A percentile compares a stretch with the other conserved stretches of the same genome.
Evolutionary conservation across 2,329 filamentous ascomycete genomes (phyloP).

Genomic region (Hymenoscyphus scutula): DNA sequence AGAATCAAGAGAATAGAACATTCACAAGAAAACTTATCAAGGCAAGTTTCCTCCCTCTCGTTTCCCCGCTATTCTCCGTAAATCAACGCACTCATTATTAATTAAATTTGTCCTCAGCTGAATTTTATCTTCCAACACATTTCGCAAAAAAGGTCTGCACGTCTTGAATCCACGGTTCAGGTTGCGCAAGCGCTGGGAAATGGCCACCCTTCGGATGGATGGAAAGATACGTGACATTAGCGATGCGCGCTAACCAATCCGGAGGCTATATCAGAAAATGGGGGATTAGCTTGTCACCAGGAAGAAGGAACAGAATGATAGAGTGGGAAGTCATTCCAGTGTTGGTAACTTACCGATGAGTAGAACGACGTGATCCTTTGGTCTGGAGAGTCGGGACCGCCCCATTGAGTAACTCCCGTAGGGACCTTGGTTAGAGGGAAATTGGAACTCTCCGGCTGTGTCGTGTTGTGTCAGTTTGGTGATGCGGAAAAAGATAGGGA

Average conservation of each 20-base stretch:
- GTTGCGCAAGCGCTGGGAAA: background rate
- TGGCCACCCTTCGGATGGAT: slow-evolving; percentile 3
- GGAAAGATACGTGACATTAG: background rate
- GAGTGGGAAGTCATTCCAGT: too few species aligned
- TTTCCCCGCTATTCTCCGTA: too few species aligned
- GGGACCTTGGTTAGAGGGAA: background rate
- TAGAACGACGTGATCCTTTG: slow-evolving; percentile 5
- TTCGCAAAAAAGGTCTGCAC: background rate
- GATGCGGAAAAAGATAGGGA: background rate
- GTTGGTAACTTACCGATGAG: slow-evolving; percentile 9
- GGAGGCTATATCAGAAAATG: background rate
- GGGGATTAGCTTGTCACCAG: too few species aligned
- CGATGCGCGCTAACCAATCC: background rate
- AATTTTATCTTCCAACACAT: too few species aligned
- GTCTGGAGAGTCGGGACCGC: background rate
- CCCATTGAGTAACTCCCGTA: background rate
- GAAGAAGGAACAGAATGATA: too few species aligned
- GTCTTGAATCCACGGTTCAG: background rate
- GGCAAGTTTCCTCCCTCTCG: too few species aligned
- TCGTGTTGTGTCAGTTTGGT: background rate
- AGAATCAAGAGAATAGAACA: too few species aligned
- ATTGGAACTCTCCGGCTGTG: background rate
- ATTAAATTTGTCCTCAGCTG: too few species aligned
- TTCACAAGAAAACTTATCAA: too few species aligned
- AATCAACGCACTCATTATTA: too few species aligned